A percentile compares a stretch with the other conserved stretches of the same genome.
phyloP scores from a whole-genome alignment of 345 rosid genomes.

The Heritiera fomes region DNA sequence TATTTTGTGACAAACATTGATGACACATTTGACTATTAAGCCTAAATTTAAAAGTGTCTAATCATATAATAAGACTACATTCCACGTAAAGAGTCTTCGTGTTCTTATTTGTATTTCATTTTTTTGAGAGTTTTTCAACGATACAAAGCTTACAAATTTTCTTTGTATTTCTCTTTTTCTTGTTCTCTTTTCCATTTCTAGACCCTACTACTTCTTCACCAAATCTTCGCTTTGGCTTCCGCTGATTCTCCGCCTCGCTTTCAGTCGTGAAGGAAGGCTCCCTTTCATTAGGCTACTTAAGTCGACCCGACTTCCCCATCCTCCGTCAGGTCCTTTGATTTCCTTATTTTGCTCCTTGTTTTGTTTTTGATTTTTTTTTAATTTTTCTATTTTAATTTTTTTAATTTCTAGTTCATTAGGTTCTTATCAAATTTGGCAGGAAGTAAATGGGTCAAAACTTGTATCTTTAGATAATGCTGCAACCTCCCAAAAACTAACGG shows the following conservation, averaged over 20 bases:
- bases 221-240: slow-evolving; percentile 21
- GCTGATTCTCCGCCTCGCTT: slow-evolving; percentile 31
- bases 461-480: slow-evolving; percentile 94
- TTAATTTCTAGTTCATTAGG: background rate
- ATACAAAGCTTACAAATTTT: no score
- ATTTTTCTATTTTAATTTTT: no score
- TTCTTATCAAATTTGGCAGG: slow-evolving; percentile 38
- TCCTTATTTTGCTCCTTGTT: background rate
- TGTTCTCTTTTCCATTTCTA: slow-evolving; percentile 39
- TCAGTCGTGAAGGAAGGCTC: slow-evolving; percentile 42
- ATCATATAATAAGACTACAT: no score
- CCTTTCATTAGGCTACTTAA: slow-evolving; percentile 71
- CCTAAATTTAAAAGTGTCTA: no score
- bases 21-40: no score
- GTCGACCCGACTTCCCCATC: slow-evolving; percentile 81
- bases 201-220: slow-evolving; percentile 29
- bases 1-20: no score
- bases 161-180: no score
- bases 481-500: slow-evolving; percentile 84
- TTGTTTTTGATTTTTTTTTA: background rate
- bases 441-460: slow-evolving; percentile 79
- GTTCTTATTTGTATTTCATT: no score
- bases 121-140: no score
- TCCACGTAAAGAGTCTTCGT: no score
- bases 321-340: slow-evolving; percentile 64